Evolutionary conservation across 73 alveolate genomes (phyloP), one percentile per base, ranked within the genome.

Genomic region (Urostyla sp.): DNA sequence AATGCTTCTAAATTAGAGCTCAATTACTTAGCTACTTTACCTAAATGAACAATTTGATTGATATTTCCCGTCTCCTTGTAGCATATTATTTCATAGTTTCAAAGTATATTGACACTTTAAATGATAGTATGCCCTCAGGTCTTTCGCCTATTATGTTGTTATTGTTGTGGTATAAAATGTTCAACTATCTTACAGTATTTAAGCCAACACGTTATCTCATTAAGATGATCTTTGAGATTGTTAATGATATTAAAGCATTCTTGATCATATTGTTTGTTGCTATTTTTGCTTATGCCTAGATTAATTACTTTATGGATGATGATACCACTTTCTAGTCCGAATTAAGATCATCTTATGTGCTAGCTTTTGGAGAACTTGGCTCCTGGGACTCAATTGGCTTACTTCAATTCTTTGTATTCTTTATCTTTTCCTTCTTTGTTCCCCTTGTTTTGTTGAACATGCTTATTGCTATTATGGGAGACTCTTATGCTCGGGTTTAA

Each of bases 401-500:
- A 16, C 67, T 81, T 20, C 1, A 72, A 28, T 72, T 40, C 66
- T 26, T 69, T 37, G 78, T 34, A 24, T 69, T 81, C 38, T 57
- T 74, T 38, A 55, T 51, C 13, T 51, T 72, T 44, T 69, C 91
- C 2, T 55, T 81, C 56, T 37, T 81, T 4, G 72, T 69, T 72
- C 67, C 86, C 8, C 49, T 81, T 16, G 69, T 81, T 2, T 26
- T 81, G 58, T 36, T 81, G 78, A 81, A 81, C 34, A 15, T 81
- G 48, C 72, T 81, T 56, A 67, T 81, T 52, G 78, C 86, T 28
- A 72, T 81, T 52, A 35, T 81, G 66, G 45, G 80, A 2, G 86
- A 81, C 45, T 50, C 91, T 15, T 81, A 67, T 81, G 91, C 63
- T 30, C 31, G 44, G 51, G 83, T 81, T n/a, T 59, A 81, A 66